These are phyloP conservation scores for Colletotrichum plurivorum DNA, from an alignment of 2,329 filamentous ascomycete genomes.

Conservation along the genomic window DNA sequence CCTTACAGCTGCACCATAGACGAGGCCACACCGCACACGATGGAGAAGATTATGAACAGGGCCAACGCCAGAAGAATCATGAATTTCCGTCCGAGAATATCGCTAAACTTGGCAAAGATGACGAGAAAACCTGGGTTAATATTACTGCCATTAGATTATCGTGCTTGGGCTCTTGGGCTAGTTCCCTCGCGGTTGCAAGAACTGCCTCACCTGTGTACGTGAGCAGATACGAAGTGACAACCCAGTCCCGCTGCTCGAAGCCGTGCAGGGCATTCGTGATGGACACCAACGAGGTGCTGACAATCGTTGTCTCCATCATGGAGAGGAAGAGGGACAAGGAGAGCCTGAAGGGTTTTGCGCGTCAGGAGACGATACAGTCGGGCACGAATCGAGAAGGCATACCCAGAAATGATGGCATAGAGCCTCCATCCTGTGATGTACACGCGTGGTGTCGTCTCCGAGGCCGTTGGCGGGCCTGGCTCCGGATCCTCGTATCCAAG, in stretches of 20 bases:
- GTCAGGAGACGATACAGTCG: constrained; percentile 56
- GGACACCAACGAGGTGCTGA: constrained; percentile 63
- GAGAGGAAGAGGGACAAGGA: constrained; percentile 55
- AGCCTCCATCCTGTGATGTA: constrained; percentile 26
- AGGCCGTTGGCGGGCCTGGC: neutral
- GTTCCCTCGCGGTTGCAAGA: neutral
- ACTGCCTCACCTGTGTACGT: constrained; percentile 58
- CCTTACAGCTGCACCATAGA: constrained; percentile 50
- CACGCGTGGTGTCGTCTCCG: neutral
- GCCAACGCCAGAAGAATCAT: constrained; percentile 51
- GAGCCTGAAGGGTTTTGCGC: constrained; percentile 40
- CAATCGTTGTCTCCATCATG: constrained; percentile 63
- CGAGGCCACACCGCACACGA: constrained; percentile 55
- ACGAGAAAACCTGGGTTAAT: constrained; percentile 53
- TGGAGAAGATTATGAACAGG: constrained; percentile 58
- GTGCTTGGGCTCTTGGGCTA: too few species aligned
- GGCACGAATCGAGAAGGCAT: neutral
- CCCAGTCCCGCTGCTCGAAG: constrained; percentile 56
- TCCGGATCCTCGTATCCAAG: neutral
- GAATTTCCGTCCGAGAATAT: constrained; percentile 58
- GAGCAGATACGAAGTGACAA: constrained; percentile 63
- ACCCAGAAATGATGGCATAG: constrained; percentile 20
- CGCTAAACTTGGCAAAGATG: constrained; percentile 59
- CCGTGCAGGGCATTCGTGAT: constrained; percentile 56
- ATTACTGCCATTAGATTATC: constrained; percentile 19